Evolutionary conservation across 495 filamentous ascomycete species (phyloP).

Genomic region (Aspergillus diversus): DNA sequence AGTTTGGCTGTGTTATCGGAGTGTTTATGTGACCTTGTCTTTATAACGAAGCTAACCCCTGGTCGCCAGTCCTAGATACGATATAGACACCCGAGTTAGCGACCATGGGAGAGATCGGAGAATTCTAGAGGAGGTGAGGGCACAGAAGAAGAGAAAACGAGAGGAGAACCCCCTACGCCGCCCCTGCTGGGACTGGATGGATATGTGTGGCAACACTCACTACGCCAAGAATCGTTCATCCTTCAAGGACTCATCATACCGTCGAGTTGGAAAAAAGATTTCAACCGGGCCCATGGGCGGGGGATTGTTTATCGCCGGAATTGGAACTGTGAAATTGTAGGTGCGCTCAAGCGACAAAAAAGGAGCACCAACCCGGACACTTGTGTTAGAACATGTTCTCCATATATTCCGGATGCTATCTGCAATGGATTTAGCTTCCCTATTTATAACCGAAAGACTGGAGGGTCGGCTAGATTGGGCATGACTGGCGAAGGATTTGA

Average conservation of each 20-base stretch:
- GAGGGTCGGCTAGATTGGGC: too few species aligned
- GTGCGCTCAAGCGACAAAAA: conserved; percentile 1
- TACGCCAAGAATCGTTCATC: conserved; percentile 2
- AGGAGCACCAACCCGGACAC: not conserved
- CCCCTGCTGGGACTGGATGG: conserved; percentile 1
- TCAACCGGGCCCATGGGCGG: not conserved
- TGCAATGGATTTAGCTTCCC: conserved; percentile 1
- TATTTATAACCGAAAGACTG: not conserved
- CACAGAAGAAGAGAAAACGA: not conserved
- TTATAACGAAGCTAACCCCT: too few species aligned
- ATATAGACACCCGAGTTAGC: too few species aligned
- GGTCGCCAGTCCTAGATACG: too few species aligned
- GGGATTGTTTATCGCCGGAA: not conserved
- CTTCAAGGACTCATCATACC: not conserved
- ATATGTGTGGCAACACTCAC: conserved; percentile 2
- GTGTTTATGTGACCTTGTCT: too few species aligned
- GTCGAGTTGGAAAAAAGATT: conserved; percentile 2
- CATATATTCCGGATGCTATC: conserved; percentile 5
- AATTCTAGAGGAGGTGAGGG: too few species aligned
- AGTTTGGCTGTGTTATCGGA: too few species aligned
- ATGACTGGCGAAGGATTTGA: too few species aligned
- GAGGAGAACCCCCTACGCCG: not conserved
- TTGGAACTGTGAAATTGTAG: conserved; percentile 3
- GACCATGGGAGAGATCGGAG: too few species aligned
- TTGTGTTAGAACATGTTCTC: conserved; percentile 7